Conservation (phyloP, 371 early-diverging fungal species). For the Batkoa obscura region DNA sequence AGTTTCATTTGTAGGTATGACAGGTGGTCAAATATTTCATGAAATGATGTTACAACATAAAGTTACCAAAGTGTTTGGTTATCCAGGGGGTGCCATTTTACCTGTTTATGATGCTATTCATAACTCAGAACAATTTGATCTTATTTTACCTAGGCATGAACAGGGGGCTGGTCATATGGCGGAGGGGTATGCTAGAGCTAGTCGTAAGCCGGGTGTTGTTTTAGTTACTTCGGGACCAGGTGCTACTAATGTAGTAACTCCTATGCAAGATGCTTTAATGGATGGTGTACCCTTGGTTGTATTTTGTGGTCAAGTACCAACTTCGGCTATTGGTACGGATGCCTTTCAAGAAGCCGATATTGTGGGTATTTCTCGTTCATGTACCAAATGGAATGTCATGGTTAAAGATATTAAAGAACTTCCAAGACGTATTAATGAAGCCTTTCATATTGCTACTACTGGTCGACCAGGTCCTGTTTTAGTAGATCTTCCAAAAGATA, state of each 20-base stretch:
- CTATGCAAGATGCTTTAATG: conserved; percentile 90
- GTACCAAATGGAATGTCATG: conserved; percentile 95
- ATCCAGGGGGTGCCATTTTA: conserved; percentile 92
- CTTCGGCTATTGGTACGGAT: conserved; percentile 82
- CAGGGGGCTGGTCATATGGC: conserved; percentile 98
- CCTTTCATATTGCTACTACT: conserved; percentile 84
- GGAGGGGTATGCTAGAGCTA: conserved; percentile 88
- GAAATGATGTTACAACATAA: conserved; percentile 90
- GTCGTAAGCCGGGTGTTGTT: conserved; percentile 86
- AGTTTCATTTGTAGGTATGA: conserved; percentile 87
- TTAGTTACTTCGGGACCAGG: conserved; percentile 96
- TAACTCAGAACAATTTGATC: conserved; percentile 82
- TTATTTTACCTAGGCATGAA: conserved; percentile 88
- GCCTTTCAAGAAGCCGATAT: conserved; percentile 97
- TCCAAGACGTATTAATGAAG: conserved; percentile 91
- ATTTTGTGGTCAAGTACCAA: conserved; percentile 85
- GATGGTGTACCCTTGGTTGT: conserved; percentile 93
- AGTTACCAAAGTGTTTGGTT: conserved; percentile 89
- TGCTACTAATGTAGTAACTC: conserved; percentile 91
- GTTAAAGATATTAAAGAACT: conserved; percentile 87
- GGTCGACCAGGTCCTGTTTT: conserved; percentile 96
- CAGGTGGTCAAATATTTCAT: conserved; percentile 94
- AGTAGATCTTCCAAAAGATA: conserved; percentile 93
- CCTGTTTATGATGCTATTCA: conserved; percentile 96
- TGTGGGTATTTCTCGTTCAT: conserved; percentile 83